phyloP scores from a whole-genome alignment of 2,329 filamentous ascomycete species.

The Xylariaceae sp. region DNA sequence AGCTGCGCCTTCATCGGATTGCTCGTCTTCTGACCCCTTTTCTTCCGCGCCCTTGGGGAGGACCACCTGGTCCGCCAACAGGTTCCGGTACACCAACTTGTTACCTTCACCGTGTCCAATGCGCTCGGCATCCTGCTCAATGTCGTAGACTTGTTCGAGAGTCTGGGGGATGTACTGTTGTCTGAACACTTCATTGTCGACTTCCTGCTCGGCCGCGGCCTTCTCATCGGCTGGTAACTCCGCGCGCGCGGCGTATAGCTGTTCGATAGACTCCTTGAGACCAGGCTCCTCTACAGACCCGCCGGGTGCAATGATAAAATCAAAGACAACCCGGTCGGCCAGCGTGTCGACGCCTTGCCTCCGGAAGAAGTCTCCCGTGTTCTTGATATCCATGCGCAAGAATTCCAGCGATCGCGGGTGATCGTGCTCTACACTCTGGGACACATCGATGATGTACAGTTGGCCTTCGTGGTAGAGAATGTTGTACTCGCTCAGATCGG shows the following conservation, averaged over 20 bases:
- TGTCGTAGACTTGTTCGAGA: constrained; percentile 91
- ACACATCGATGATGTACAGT: constrained; percentile 95
- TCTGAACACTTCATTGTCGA: constrained; percentile 88
- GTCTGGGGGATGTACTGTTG: constrained; percentile 97
- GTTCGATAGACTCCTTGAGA: constrained; percentile 59
- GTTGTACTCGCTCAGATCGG: constrained; percentile 97
- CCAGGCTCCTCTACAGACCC: constrained; percentile 56
- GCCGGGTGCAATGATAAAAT: constrained; percentile 66
- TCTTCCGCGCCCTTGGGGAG: constrained; percentile 31
- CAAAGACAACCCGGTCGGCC: constrained; percentile 72
- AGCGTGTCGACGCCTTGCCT: constrained; percentile 78
- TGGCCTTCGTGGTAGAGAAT: constrained; percentile 78
- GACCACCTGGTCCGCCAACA: constrained; percentile 67
- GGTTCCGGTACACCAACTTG: constrained; percentile 76
- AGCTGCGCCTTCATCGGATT: constrained; percentile 46
- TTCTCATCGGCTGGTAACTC: constrained; percentile 46
- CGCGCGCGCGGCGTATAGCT: constrained; percentile 56
- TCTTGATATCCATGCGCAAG: constrained; percentile 97
- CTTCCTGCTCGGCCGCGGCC: constrained; percentile 55
- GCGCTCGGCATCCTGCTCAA: constrained; percentile 81
- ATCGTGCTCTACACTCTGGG: constrained; percentile 94
- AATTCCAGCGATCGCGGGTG: constrained; percentile 92
- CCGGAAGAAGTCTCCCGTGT: constrained; percentile 87
- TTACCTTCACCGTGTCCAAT: constrained; percentile 67
- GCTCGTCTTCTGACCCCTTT: constrained; percentile 35